Conservation (phyloP, 2,329 filamentous ascomycete species). For the Mariannaea sp. region DNA sequence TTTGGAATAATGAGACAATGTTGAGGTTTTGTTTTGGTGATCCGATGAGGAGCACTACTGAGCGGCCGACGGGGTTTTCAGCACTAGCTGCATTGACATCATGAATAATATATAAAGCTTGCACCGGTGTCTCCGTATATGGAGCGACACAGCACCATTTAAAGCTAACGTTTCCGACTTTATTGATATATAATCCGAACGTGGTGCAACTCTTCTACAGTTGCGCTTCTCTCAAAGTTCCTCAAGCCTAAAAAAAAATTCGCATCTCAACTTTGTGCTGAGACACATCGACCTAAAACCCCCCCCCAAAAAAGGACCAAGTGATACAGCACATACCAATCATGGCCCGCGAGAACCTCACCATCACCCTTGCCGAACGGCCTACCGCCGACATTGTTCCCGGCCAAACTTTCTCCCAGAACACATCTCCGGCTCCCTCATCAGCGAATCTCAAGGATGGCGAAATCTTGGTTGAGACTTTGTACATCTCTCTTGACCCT, state of each 20-base stretch:
- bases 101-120: too few relatives aligned
- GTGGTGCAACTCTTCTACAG: too few relatives aligned
- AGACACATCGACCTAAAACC: too few relatives aligned
- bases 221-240: too few relatives aligned
- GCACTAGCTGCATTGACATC: too few relatives aligned
- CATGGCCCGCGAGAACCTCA: conserved; percentile 53
- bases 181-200: background rate
- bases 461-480: conserved; percentile 62
- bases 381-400: conserved; percentile 65
- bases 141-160: too few relatives aligned
- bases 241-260: background rate
- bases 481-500: conserved; percentile 73
- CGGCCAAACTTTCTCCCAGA: conserved; percentile 65
- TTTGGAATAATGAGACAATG: too few relatives aligned
- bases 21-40: background rate
- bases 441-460: conserved; percentile 63
- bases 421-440: conserved; percentile 56
- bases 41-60: too few relatives aligned
- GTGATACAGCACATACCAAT: conserved; percentile 11
- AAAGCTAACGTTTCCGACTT: background rate
- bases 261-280: too few relatives aligned
- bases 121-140: too few relatives aligned
- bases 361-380: conserved; percentile 66
- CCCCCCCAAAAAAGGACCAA: too few relatives aligned
- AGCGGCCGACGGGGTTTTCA: too few relatives aligned